Conservation (phyloP, 345 rosid genomes). For the Rhodamnia rubescens region DNA sequence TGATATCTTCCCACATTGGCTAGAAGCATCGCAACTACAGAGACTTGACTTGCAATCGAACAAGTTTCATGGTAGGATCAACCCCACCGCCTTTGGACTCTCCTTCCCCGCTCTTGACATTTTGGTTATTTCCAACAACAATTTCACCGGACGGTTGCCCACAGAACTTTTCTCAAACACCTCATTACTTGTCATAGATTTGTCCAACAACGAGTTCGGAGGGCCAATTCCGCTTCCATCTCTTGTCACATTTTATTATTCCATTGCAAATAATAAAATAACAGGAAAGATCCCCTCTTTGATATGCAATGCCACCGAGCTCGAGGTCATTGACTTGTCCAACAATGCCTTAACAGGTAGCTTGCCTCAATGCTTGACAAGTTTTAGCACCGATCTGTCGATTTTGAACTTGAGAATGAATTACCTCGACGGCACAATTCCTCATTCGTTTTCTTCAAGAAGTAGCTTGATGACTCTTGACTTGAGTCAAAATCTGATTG, state of each 20-base stretch:
- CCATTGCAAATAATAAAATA: neutral
- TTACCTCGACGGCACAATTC: neutral
- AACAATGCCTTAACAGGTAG: neutral
- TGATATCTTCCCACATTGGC: neutral
- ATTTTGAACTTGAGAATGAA: neutral
- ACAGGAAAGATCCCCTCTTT: neutral
- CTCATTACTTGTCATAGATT: fast-evolving
- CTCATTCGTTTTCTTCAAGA: neutral
- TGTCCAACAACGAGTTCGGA: neutral
- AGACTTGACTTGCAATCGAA: fast-evolving
- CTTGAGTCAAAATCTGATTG: neutral
- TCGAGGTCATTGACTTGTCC: neutral
- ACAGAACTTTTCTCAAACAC: neutral
- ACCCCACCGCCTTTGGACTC: fast-evolving
- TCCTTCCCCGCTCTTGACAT: fast-evolving
- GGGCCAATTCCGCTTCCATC: neutral
- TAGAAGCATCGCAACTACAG: fast-evolving
- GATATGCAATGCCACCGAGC: neutral
- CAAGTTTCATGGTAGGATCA: neutral
- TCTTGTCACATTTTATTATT: fast-evolving
- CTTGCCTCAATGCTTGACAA: neutral
- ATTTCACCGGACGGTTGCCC: neutral
- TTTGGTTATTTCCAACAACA: neutral
- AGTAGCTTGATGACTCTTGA: neutral
- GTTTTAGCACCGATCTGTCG: fast-evolving